phyloP scores from a whole-genome alignment of 192 early-diverging fungal species.

The Linderina pennispora region DNA sequence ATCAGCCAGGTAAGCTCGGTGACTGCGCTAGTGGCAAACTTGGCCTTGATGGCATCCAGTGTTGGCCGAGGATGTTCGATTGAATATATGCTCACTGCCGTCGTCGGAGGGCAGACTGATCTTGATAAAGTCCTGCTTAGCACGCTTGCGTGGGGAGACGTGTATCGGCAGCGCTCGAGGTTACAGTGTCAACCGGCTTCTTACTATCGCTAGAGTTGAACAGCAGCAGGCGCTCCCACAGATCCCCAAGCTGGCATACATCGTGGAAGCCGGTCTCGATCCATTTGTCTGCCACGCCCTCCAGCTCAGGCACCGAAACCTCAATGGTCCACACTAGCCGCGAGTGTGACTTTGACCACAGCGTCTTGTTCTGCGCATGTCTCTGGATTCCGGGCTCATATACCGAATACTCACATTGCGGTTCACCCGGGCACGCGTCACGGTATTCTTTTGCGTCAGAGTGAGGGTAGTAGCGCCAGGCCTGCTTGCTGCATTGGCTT shows the following conservation, averaged over 20 bases:
- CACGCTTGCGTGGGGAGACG: slow-evolving; percentile 3
- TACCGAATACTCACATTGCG: slow-evolving; percentile 22
- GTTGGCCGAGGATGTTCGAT: slow-evolving; percentile 8
- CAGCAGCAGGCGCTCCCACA: slow-evolving; percentile 18
- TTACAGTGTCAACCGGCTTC: too few species aligned
- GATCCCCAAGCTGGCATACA: slow-evolving; percentile 16
- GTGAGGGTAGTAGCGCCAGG: not conserved
- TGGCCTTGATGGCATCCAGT: not conserved
- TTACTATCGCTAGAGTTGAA: too few species aligned
- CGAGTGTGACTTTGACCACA: slow-evolving; percentile 20
- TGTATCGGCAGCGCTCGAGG: not conserved
- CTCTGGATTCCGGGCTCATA: slow-evolving; percentile 36
- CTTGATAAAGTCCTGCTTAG: slow-evolving; percentile 4
- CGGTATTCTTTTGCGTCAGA: slow-evolving; percentile 13
- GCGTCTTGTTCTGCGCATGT: slow-evolving; percentile 21
- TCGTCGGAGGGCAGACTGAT: slow-evolving; percentile 36
- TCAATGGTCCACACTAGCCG: slow-evolving; percentile 29
- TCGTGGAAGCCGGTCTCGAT: slow-evolving; percentile 31
- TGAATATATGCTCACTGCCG: slow-evolving; percentile 35
- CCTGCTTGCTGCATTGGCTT: too few species aligned
- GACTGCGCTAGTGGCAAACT: slow-evolving; percentile 1
- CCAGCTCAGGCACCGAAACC: slow-evolving; percentile 13
- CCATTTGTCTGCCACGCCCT: slow-evolving; percentile 4
- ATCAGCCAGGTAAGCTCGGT: slow-evolving; percentile 9
- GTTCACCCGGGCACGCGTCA: slow-evolving; percentile 9